These are phyloP conservation scores for Noccaea caerulescens DNA, from an alignment of 345 rosid species.

Conservation along the genomic window DNA sequence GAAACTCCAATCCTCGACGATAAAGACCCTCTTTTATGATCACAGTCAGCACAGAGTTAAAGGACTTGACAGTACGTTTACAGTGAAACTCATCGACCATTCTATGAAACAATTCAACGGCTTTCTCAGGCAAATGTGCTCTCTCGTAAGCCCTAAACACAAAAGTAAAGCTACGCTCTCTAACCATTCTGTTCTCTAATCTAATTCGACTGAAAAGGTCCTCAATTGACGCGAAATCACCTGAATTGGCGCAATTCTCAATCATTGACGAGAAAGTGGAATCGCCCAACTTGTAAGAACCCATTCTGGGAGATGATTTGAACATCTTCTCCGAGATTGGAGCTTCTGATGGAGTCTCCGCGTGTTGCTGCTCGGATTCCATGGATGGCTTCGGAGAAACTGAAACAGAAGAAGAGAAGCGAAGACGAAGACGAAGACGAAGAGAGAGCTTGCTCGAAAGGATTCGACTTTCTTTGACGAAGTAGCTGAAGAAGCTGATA, in stretches of 20 bases:
- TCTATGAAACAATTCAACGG: constrained; percentile 65
- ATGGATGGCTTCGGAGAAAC: constrained; percentile 18
- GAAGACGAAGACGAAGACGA: neutral
- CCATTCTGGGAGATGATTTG: constrained; percentile 56
- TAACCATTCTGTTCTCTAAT: constrained; percentile 59
- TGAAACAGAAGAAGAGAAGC: constrained; percentile 39
- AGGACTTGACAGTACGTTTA: constrained; percentile 72
- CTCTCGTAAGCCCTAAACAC: constrained; percentile 80
- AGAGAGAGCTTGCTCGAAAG: constrained; percentile 34
- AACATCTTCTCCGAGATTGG: constrained; percentile 62
- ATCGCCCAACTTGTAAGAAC: constrained; percentile 74
- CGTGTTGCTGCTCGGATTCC: constrained; percentile 37
- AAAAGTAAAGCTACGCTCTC: constrained; percentile 60
- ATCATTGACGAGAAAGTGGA: constrained; percentile 75
- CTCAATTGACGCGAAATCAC: constrained; percentile 67
- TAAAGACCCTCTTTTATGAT: constrained; percentile 62
- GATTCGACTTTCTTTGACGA: constrained; percentile 37
- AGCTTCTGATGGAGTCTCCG: constrained; percentile 34
- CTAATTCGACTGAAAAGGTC: constrained; percentile 63
- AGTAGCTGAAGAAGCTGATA: constrained; percentile 29
- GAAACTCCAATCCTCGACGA: constrained; percentile 69
- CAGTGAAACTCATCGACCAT: constrained; percentile 72
- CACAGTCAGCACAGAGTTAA: constrained; percentile 86
- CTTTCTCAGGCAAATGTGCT: constrained; percentile 65
- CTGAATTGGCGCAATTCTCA: constrained; percentile 55